A percentile compares a stretch with the other conserved stretches of the same genome.
Evolutionary conservation across 2,329 filamentous ascomycete genomes (phyloP).

Genomic region (Neophaeococcomyces aloes): DNA sequence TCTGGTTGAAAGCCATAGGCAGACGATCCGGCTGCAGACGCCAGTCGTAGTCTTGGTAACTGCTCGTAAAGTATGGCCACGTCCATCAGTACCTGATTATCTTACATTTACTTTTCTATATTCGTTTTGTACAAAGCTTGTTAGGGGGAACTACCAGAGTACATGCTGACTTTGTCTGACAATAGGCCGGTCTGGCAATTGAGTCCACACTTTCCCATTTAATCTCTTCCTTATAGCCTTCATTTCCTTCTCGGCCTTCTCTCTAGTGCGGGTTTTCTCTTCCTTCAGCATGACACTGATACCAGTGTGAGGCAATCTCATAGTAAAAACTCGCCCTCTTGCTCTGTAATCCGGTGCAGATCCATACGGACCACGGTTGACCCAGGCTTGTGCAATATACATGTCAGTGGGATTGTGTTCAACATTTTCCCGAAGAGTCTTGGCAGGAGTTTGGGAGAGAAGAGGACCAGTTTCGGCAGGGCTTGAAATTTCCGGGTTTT

Average conservation of each 20-base stretch:
- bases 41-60: too few relatives aligned
- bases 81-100: too few relatives aligned
- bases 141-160: constrained; percentile 56
- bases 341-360: constrained; percentile 60
- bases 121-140: background rate
- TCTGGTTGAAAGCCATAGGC: too few relatives aligned
- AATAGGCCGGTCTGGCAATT: constrained; percentile 75
- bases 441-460: constrained; percentile 34
- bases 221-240: constrained; percentile 65
- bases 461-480: constrained; percentile 16
- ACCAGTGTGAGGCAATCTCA: constrained; percentile 63
- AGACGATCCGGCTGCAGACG: too few relatives aligned
- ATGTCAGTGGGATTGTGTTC: constrained; percentile 65
- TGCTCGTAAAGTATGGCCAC: too few relatives aligned
- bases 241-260: constrained; percentile 65
- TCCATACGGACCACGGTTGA: constrained; percentile 61
- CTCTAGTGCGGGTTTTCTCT: constrained; percentile 75
- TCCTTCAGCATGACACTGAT: constrained; percentile 82
- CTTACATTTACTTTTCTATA: too few relatives aligned
- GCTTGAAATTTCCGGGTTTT: constrained; percentile 9
- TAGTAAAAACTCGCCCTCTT: constrained; percentile 56
- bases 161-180: constrained; percentile 81
- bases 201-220: constrained; percentile 66
- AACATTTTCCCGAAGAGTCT: constrained; percentile 62
- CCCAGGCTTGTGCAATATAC: constrained; percentile 90